Evolutionary conservation across 345 rosid genomes (phyloP).

Genomic region (Eucalyptus regnans): DNA sequence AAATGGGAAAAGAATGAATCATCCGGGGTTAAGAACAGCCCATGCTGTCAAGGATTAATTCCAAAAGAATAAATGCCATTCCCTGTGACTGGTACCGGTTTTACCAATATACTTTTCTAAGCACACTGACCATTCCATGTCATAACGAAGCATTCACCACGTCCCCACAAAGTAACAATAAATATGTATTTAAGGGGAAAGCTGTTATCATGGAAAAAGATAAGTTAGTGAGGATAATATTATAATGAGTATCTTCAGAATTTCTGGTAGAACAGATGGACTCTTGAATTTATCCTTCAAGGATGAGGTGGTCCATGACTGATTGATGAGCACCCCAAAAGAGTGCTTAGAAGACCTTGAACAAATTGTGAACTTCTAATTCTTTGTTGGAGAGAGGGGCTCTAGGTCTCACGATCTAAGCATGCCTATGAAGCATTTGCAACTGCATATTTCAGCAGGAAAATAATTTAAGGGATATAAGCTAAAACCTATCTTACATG

Average conservation of each 20-base stretch:
- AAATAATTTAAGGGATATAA: background rate
- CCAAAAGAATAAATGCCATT: background rate
- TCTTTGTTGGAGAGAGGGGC: background rate
- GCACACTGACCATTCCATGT: background rate
- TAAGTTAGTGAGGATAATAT: background rate
- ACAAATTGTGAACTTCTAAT: background rate
- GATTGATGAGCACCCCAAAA: background rate
- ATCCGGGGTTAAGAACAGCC: background rate
- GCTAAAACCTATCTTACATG: conserved; percentile 31
- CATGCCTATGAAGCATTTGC: background rate
- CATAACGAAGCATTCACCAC: background rate
- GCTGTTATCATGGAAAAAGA: background rate
- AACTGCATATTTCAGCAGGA: background rate
- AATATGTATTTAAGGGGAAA: background rate
- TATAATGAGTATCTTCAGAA: background rate
- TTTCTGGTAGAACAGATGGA: background rate
- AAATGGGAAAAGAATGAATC: background rate
- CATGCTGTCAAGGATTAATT: background rate
- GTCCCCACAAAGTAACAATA: background rate
- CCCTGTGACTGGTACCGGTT: background rate
- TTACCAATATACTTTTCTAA: background rate
- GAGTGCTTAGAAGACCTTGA: background rate
- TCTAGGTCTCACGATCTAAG: background rate
- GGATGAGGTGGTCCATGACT: background rate
- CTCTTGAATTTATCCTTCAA: background rate